Evolutionary conservation across 2,329 filamentous ascomycete genomes (phyloP).

Genomic region (Fusarium guadeloupense): DNA sequence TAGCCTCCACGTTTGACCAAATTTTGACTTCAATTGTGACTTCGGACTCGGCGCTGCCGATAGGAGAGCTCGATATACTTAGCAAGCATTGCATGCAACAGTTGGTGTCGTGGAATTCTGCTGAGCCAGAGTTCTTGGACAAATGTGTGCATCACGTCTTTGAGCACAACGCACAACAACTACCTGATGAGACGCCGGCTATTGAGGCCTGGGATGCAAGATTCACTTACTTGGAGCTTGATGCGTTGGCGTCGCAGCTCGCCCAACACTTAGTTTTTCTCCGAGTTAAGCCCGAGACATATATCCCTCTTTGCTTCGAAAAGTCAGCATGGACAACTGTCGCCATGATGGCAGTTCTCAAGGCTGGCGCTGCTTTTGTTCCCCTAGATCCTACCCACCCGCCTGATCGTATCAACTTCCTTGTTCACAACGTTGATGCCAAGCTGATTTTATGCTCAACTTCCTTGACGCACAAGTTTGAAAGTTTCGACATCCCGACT

Average conservation of each 20-base stretch:
- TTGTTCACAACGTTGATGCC: constrained; percentile 18
- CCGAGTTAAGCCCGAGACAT: constrained; percentile 37
- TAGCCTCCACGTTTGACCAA: constrained; percentile 32
- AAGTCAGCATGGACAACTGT: constrained; percentile 50
- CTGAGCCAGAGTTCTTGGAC: constrained; percentile 14
- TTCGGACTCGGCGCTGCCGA: not conserved
- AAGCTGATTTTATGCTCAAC: constrained; percentile 22
- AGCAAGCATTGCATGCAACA: constrained; percentile 17
- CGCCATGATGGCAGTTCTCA: constrained; percentile 49
- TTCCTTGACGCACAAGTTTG: not conserved
- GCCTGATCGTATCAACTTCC: constrained; percentile 31
- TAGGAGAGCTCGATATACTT: constrained; percentile 32
- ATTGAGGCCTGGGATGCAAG: constrained; percentile 58
- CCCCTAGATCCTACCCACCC: constrained; percentile 52
- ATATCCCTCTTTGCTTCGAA: constrained; percentile 50
- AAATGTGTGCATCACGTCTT: constrained; percentile 55
- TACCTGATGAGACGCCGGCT: constrained; percentile 46
- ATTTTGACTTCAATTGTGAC: constrained; percentile 15
- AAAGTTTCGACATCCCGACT: not conserved
- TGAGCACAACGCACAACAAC: constrained; percentile 45
- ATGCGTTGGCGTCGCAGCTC: constrained; percentile 19
- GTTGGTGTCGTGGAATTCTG: constrained; percentile 41
- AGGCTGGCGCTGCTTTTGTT: constrained; percentile 46
- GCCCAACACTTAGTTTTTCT: constrained; percentile 52
- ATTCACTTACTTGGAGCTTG: constrained; percentile 49